These are phyloP conservation scores for Blakeslea trispora DNA, from an alignment of 371 early-diverging fungal species.

Conservation along the genomic window DNA sequence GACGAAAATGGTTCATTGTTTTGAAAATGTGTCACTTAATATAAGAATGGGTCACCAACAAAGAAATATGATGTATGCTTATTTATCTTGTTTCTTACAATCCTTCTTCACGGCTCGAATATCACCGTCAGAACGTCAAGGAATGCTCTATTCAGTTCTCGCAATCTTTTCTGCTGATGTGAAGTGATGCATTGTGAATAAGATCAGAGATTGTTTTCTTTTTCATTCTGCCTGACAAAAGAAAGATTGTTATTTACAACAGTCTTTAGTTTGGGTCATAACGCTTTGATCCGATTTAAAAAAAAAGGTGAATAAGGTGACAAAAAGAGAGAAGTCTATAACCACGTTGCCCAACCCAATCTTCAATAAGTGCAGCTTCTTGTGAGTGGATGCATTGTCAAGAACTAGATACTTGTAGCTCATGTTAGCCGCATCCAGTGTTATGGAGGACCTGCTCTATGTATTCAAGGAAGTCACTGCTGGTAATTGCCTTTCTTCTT, in stretches of 20 bases:
- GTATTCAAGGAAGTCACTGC: conserved; percentile 16
- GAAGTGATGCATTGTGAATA: too few species aligned
- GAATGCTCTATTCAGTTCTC: too few species aligned
- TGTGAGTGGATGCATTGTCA: conserved; percentile 21
- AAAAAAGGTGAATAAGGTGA: conserved; percentile 17
- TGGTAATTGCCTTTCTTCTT: conserved; percentile 15
- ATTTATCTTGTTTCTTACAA: too few species aligned
- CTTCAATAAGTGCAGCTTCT: conserved; percentile 9
- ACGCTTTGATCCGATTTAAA: conserved; percentile 18
- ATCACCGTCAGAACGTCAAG: too few species aligned
- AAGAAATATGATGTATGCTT: too few species aligned
- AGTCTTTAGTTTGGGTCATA: conserved; percentile 20
- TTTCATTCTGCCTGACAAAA: conserved; percentile 11
- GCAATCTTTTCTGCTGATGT: too few species aligned
- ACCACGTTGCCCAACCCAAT: conserved; percentile 14
- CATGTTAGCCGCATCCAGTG: conserved; percentile 15
- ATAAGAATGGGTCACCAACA: too few species aligned
- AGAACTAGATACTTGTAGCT: conserved; percentile 20
- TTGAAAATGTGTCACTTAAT: too few species aligned
- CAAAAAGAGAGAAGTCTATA: conserved; percentile 7
- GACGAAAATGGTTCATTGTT: too few species aligned
- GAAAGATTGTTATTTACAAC: conserved; percentile 8
- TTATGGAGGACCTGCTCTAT: conserved; percentile 19
- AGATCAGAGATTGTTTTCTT: conserved; percentile 13
- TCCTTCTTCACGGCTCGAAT: too few species aligned